Percentiles rank a stretch among this genome's conserved stretches.
phyloP scores from a whole-genome alignment of 805 yeast genomes.

The Sugiyamaella smithiae region DNA sequence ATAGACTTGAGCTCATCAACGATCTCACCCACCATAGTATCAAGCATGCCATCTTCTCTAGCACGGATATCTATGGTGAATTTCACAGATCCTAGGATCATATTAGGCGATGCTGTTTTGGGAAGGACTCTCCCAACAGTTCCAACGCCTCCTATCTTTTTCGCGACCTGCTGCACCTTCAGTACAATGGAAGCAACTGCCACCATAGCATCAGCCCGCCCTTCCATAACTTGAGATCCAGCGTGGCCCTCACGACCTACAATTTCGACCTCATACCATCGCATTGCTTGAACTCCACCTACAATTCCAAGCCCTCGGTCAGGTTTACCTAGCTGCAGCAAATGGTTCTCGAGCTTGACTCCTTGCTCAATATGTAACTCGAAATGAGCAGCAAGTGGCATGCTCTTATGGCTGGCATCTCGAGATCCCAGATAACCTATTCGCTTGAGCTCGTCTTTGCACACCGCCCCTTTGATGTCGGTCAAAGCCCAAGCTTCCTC shows the following conservation, averaged over 20 bases:
- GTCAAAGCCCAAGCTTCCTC: conserved; percentile 49
- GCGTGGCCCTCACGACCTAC: conserved; percentile 65
- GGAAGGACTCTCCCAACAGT: conserved; percentile 45
- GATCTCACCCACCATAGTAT: not conserved
- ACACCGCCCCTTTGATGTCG: conserved; percentile 56
- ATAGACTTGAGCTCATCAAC: not conserved
- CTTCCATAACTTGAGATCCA: conserved; percentile 65
- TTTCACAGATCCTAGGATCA: not conserved
- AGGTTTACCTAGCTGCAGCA: conserved; percentile 51
- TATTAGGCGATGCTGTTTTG: not conserved
- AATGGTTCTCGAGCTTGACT: conserved; percentile 45
- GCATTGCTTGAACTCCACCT: conserved; percentile 60
- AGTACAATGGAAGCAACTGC: conserved; percentile 56
- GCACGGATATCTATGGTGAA: conserved; percentile 1
- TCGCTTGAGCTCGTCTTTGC: conserved; percentile 51
- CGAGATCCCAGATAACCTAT: conserved; percentile 59
- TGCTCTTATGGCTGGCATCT: conserved; percentile 45
- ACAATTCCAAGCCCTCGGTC: conserved; percentile 53
- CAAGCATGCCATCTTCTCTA: not conserved
- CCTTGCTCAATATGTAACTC: conserved; percentile 72
- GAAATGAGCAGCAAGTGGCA: conserved; percentile 63
- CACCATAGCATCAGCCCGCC: conserved; percentile 58
- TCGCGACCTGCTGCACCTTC: conserved; percentile 53
- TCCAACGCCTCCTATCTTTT: conserved; percentile 48
- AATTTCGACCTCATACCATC: conserved; percentile 55